A percentile compares a stretch with the other conserved stretches of the same genome.
Conservation (phyloP, 441 rosid genomes). For the Breynia disticha region DNA sequence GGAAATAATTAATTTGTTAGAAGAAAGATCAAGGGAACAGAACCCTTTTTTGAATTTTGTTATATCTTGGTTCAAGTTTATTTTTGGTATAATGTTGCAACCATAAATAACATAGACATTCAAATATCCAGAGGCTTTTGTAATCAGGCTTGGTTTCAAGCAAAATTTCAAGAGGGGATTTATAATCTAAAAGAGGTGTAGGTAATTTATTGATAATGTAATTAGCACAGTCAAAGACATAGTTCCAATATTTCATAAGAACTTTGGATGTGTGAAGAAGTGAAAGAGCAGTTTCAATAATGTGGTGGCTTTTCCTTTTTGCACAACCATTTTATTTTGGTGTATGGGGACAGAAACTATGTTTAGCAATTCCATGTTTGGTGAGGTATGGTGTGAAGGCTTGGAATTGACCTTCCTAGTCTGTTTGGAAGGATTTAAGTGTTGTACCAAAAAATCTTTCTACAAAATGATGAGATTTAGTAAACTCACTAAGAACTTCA, state of each 20-base stretch:
- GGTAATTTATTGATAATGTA: background rate
- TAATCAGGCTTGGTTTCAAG: too few relatives aligned
- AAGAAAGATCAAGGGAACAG: background rate
- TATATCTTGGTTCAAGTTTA: background rate
- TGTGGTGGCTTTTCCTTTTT: background rate
- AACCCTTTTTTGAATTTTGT: background rate
- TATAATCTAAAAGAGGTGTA: too few relatives aligned
- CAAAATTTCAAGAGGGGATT: too few relatives aligned
- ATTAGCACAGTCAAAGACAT: too few relatives aligned
- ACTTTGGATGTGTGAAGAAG: background rate
- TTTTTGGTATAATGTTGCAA: background rate
- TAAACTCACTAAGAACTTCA: too few relatives aligned
- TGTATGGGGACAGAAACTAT: background rate
- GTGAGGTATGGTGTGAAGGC: background rate
- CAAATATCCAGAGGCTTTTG: background rate
- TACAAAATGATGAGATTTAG: too few relatives aligned
- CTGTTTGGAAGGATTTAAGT: background rate
- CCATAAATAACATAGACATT: background rate
- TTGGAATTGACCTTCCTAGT: background rate
- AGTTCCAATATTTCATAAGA: too few relatives aligned
- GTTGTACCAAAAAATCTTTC: too few relatives aligned
- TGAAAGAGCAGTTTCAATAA: too few relatives aligned
- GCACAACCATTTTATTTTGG: background rate
- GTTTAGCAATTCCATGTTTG: background rate
- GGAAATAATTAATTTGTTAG: background rate